These are phyloP conservation scores for Penstemon davidsonii DNA, from an alignment of 257 asterid genomes.

Conservation along the genomic window DNA sequence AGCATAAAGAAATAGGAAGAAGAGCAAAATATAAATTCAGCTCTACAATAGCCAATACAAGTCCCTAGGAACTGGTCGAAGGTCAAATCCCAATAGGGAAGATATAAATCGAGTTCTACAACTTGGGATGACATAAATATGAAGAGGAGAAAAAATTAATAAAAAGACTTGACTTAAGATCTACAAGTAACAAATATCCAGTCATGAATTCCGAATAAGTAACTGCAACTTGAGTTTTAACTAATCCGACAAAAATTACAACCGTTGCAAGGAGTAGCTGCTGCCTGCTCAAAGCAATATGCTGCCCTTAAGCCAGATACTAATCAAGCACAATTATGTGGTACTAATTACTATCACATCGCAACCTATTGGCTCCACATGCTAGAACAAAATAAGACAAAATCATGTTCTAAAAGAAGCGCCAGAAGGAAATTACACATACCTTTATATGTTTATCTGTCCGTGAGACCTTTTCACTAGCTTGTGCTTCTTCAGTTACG, in stretches of 20 bases:
- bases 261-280: background rate
- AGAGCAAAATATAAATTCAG: too few species aligned
- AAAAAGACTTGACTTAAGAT: background rate
- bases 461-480: slow-evolving; percentile 32
- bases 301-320: background rate
- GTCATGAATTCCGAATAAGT: background rate
- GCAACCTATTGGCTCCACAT: background rate
- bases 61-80: background rate
- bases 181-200: background rate
- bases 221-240: background rate
- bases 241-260: too few species aligned
- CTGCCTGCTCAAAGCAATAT: background rate
- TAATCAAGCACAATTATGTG: background rate
- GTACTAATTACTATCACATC: slow-evolving; percentile 9
- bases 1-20: background rate
- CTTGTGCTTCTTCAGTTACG: slow-evolving; percentile 44
- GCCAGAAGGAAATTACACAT: slow-evolving; percentile 4
- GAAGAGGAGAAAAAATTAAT: background rate
- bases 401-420: slow-evolving; percentile 5
- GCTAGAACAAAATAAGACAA: background rate
- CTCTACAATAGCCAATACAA: background rate
- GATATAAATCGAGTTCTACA: background rate
- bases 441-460: slow-evolving; percentile 49
- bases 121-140: background rate
- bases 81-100: background rate